Evolutionary conservation across 2,329 filamentous ascomycete genomes (phyloP).

Genomic region (Botryotinia globosa): DNA sequence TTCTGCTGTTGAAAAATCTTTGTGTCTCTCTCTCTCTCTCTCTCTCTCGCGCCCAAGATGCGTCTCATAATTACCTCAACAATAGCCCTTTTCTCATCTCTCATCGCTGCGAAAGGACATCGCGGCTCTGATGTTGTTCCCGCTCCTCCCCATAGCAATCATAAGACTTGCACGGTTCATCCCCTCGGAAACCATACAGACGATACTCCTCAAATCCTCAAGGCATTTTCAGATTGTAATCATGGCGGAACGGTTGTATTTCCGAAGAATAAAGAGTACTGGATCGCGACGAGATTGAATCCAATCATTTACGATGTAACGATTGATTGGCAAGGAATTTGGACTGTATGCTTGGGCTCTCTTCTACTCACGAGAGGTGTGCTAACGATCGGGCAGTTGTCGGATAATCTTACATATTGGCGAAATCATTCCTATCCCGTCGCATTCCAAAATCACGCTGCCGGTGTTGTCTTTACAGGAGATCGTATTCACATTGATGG

Average conservation of each 20-base stretch:
- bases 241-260: constrained; percentile 50
- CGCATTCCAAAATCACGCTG: constrained; percentile 54
- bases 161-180: constrained; percentile 41
- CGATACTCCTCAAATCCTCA: constrained; percentile 51
- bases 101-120: constrained; percentile 1
- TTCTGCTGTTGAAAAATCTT: neutral
- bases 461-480: constrained; percentile 51
- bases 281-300: constrained; percentile 50
- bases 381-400: constrained; percentile 40
- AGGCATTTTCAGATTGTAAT: constrained; percentile 50
- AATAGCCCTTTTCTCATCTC: constrained; percentile 2
- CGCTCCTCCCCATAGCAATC: constrained; percentile 9
- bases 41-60: neutral
- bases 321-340: constrained; percentile 53
- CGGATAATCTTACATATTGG: constrained; percentile 53
- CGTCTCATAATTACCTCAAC: neutral
- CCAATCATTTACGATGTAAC: constrained; percentile 48
- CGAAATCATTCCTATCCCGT: constrained; percentile 52
- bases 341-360: constrained; percentile 42
- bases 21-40: too few relatives aligned
- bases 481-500: constrained; percentile 51
- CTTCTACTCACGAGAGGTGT: neutral
- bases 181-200: constrained; percentile 44
- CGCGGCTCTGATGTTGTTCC: constrained; percentile 10
- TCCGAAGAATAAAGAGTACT: constrained; percentile 49